Conservation (phyloP, 73 alveolate genomes). For the Symbiodinium natans region DNA sequence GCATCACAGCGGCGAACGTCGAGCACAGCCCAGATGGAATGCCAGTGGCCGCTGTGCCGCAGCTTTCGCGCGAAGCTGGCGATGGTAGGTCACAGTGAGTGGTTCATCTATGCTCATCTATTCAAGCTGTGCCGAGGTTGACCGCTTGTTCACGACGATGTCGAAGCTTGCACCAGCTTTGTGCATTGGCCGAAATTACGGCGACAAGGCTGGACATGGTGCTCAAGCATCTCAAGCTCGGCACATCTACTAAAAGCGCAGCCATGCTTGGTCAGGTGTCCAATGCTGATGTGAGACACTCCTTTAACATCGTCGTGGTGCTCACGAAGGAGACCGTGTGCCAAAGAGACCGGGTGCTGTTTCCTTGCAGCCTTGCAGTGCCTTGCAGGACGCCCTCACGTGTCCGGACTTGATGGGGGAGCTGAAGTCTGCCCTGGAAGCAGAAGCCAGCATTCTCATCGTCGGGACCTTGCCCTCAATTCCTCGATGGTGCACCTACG, state of each 20-base stretch:
- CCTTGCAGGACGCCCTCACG: slow-evolving; percentile 65
- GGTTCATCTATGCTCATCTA: not conserved
- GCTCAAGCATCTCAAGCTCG: too few species aligned
- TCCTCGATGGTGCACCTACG: not conserved
- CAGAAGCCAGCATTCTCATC: slow-evolving; percentile 86
- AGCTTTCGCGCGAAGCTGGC: too few species aligned
- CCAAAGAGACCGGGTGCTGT: not conserved
- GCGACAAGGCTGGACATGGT: slow-evolving; percentile 73
- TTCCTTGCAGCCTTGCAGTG: not conserved
- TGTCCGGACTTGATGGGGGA: slow-evolving; percentile 84
- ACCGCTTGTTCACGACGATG: slow-evolving; percentile 75
- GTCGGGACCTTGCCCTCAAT: not conserved
- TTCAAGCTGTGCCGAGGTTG: slow-evolving; percentile 26
- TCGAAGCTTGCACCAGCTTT: slow-evolving; percentile 92
- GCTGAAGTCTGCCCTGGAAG: slow-evolving; percentile 89
- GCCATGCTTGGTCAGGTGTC: not conserved
- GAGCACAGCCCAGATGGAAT: slow-evolving; percentile 77
- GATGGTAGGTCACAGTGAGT: not conserved
- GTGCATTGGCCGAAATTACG: slow-evolving; percentile 79
- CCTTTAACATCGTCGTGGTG: slow-evolving; percentile 87
- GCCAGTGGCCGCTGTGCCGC: slow-evolving; percentile 60
- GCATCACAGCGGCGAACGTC: slow-evolving; percentile 68
- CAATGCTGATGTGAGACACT: slow-evolving; percentile 89
- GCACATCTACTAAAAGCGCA: not conserved
- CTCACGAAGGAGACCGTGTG: slow-evolving; percentile 58